Evolutionary conservation across 129 eudicot species (phyloP), one percentile per base, ranked within the genome.

Genomic region (Artemisia tridentata): DNA sequence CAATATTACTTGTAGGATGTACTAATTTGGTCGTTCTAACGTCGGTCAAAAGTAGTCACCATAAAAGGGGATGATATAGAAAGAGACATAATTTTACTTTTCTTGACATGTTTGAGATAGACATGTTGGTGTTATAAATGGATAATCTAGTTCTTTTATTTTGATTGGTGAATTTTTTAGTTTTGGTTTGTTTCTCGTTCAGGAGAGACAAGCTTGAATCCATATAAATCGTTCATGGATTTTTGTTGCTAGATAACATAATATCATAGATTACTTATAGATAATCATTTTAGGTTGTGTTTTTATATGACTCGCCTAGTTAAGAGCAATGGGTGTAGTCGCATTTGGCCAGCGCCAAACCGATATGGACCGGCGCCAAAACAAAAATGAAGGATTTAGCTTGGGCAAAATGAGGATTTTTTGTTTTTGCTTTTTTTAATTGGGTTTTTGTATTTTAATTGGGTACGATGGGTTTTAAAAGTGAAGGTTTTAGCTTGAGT

Each of bases 71-170:
- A 65, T 78, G 72, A 65, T 78, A 71, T 78, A 71, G 71, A 71
- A 70, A 52, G 65, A 52, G 75, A 70, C 45, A 45, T 25, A 11
- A 17, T 19, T 27, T 56, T 63, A 70, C 81, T 69, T 61, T 68
- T 60, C 46, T 65, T 46, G 41, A 55, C 55, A 53, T 52, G 65
- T 62, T 59, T 63, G 18, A 75, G 66, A 62, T 23, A 76, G 53
- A 77, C 80, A 69, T 69, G 75, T 11, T 77, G 76, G 65, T 77
- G 74, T 76, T 70, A 77, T 77, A 62, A 69, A 34, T n/a, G 49
- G n/a, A 31, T 61, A 19, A 14, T 14, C 34, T 65, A 65, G 34
- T 60, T 50, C 49, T 23, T 59, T n/a, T 75, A 16, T 9, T 59
- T 25, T 19, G 7, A 43, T 65, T 49, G 43, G 53, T 45, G 20